These are phyloP conservation scores for Trebouxia sp. DNA, from an alignment of 139 green algal species.

Conservation along the genomic window DNA sequence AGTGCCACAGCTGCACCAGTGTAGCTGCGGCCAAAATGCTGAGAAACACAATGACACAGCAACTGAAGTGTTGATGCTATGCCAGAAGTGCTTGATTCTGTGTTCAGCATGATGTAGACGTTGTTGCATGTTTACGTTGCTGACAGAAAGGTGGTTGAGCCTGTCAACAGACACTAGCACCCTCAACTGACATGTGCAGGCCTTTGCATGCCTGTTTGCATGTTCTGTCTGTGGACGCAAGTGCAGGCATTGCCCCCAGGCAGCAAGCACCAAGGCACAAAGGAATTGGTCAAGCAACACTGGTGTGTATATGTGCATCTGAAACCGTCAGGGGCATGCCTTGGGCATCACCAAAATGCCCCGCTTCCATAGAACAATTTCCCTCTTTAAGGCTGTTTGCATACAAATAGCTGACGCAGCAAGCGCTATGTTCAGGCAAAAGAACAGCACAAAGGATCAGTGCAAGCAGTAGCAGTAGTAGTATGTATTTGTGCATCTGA, in stretches of 20 bases:
- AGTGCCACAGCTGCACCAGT: background rate
- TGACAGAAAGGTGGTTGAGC: too few species aligned
- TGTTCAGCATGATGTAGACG: too few species aligned
- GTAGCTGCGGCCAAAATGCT: background rate
- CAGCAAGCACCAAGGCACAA: background rate
- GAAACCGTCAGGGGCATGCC: background rate
- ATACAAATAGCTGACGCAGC: background rate
- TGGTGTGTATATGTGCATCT: background rate
- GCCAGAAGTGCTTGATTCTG: too few species aligned
- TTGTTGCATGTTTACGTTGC: too few species aligned
- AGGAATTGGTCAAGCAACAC: background rate
- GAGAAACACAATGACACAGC: background rate
- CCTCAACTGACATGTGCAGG: background rate
- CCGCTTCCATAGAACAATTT: conserved; percentile 25
- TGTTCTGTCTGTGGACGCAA: too few species aligned
- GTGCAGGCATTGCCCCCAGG: too few species aligned
- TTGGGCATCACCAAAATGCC: conserved; percentile 22
- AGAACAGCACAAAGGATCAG: background rate
- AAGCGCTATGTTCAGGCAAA: background rate
- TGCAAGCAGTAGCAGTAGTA: background rate
- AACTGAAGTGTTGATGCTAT: too few species aligned
- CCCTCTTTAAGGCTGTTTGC: conserved; percentile 8
- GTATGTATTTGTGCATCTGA: background rate
- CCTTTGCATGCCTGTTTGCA: too few species aligned
- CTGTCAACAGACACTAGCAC: too few species aligned